phyloP scores from a whole-genome alignment of 164 flowering plant genomes.

The Tetrastigma voinierianum region DNA sequence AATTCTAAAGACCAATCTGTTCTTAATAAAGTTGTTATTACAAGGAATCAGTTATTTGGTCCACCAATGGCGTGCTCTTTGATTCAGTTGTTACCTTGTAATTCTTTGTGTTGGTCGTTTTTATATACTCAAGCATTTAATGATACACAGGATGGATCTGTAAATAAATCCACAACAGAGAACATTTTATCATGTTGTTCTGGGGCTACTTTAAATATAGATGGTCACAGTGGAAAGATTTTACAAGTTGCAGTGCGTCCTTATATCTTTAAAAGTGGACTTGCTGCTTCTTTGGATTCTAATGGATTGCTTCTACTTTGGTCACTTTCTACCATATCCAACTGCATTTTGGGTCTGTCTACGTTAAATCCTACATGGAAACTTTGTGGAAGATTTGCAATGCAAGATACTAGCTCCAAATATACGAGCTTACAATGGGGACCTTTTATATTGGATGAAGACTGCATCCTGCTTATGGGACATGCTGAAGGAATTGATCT shows the following conservation, averaged over 20 bases:
- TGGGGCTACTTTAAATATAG: conserved; percentile 35
- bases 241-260: conserved; percentile 75
- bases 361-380: conserved; percentile 57
- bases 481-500: conserved; percentile 76
- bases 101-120: conserved; percentile 57
- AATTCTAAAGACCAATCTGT: conserved; percentile 20
- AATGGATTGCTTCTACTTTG: conserved; percentile 76
- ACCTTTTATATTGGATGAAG: conserved; percentile 51
- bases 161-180: conserved; percentile 14
- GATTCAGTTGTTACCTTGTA: conserved; percentile 58
- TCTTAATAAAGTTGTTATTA: conserved; percentile 50
- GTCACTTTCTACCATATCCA: conserved; percentile 54
- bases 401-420: conserved; percentile 27
- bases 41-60: conserved; percentile 48
- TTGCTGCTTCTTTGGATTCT: conserved; percentile 85
- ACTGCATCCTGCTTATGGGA: conserved; percentile 62
- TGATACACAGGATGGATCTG: conserved; percentile 27
- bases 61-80: conserved; percentile 71
- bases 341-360: conserved; percentile 38
- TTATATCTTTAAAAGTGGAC: conserved; percentile 40
- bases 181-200: conserved; percentile 26
- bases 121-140: conserved; percentile 32
- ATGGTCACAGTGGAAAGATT: conserved; percentile 72
- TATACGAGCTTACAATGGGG: conserved; percentile 85
- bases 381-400: conserved; percentile 39